These are phyloP conservation scores for Hypoxylon perforatum DNA, from an alignment of 495 filamentous ascomycete genomes.

Conservation along the genomic window DNA sequence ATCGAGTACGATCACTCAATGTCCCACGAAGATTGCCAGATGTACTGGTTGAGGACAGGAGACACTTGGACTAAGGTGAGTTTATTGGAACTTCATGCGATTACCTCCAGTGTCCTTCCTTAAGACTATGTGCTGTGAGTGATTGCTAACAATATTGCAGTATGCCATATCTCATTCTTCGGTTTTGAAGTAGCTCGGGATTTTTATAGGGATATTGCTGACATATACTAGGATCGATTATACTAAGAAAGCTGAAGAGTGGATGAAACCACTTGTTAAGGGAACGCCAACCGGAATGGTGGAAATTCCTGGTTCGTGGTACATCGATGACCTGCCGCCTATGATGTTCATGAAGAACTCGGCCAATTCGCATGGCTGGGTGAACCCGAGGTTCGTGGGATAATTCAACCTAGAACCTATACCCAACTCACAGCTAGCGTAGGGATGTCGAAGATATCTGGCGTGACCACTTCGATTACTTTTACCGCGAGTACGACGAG, in stretches of 20 bases:
- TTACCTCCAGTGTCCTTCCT: background rate
- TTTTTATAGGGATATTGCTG: background rate
- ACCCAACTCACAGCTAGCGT: background rate
- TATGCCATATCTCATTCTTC: background rate
- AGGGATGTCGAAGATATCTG: slow-evolving; percentile 67
- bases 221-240: slow-evolving; percentile 56
- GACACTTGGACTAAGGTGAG: slow-evolving; percentile 55
- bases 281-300: slow-evolving; percentile 61
- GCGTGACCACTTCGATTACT: slow-evolving; percentile 69
- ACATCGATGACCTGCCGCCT: slow-evolving; percentile 66
- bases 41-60: slow-evolving; percentile 64
- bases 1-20: slow-evolving; percentile 68
- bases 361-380: slow-evolving; percentile 66
- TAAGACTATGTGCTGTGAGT: no score
- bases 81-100: background rate
- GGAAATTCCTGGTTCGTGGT: slow-evolving; percentile 68
- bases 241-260: slow-evolving; percentile 59
- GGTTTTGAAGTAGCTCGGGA: background rate
- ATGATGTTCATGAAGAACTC: slow-evolving; percentile 68
- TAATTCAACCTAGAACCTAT: background rate
- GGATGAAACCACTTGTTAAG: slow-evolving; percentile 66
- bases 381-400: slow-evolving; percentile 55
- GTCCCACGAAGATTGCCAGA: slow-evolving; percentile 66
- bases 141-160: slow-evolving; percentile 13
- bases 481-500: slow-evolving; percentile 69